Base-by-base conservation (phyloP, 768 basidiomycete genomes). In the Asterophora lycoperdoides region DNA sequence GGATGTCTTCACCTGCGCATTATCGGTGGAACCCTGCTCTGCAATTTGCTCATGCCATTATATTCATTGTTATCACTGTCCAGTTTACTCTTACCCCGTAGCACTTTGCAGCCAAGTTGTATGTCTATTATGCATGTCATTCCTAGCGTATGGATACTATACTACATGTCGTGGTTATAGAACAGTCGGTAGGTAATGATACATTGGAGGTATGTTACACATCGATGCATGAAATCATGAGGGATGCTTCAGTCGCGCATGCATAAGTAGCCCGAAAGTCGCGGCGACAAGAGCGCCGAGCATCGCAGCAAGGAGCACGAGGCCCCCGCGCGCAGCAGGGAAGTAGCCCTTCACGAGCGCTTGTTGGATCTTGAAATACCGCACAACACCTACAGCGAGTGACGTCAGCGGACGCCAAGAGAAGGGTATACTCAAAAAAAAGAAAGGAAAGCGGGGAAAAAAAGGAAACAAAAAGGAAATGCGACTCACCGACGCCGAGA, bases 401-500 rank as follows among this genome's bases (percentile, higher is more conserved):
- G 43, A 20, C 35, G 35, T n/a, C 14, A 15, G 10, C 14, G n/a
- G 8, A 37, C 35, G 18, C 7, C 35, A 17, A 37, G 35, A 15
- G n/a, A 8, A 37, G 1, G 37, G 39, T n/a, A n/a, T n/a, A n/a
- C n/a, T n/a, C n/a, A n/a, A n/a, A 23, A 23, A 38, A 9, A 10
- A 38, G 37, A n/a, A n/a, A 34, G 33, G 33, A 10, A n/a, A n/a
- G n/a, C n/a, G n/a, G n/a, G n/a, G n/a, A n/a, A n/a, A n/a, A n/a
- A n/a, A n/a, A n/a, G n/a, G n/a, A 34, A 35, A 5, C 19, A 13
- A 2, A 29, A 5, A 8, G 6, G 0, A 33, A 32, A 23, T n/a
- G 23, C 42, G 41, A n/a, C n/a, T n/a, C 33, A 61, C 62, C 64
- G 19, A 70, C 46, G 8, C 41, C 28, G 4, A 76, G 63, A 13